These are phyloP conservation scores for Asterochloris sp. DNA, from an alignment of 139 green algal genomes.

Conservation along the genomic window DNA sequence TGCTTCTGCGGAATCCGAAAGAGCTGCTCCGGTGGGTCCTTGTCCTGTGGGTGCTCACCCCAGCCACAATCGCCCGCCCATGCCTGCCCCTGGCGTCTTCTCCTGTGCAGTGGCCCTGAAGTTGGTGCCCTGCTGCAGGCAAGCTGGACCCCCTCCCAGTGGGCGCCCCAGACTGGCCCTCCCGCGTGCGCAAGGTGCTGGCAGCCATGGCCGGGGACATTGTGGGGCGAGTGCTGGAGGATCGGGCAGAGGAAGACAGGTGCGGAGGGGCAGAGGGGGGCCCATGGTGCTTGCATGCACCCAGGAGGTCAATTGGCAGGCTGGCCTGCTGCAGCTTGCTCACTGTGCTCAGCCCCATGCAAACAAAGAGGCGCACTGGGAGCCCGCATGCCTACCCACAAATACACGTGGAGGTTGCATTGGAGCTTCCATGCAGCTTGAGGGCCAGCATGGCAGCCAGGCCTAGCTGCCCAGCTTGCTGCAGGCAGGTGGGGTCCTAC, in stretches of 20 bases:
- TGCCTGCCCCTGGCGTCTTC: background rate
- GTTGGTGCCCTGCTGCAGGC: background rate
- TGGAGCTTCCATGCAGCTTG: background rate
- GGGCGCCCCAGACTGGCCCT: constrained; percentile 23
- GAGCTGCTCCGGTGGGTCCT: background rate
- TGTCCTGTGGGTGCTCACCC: background rate
- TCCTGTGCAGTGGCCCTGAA: background rate
- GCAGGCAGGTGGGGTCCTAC: too few relatives aligned
- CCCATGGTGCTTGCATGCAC: too few relatives aligned
- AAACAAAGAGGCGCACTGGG: background rate
- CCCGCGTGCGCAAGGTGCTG: constrained; percentile 34
- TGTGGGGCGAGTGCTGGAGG: constrained; percentile 33
- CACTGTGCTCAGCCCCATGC: background rate
- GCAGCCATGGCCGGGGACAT: constrained; percentile 44
- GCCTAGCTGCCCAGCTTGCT: too few relatives aligned
- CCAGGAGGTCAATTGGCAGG: too few relatives aligned
- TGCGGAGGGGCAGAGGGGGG: background rate
- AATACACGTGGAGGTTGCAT: background rate
- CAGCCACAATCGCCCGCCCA: background rate
- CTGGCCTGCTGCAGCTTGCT: background rate
- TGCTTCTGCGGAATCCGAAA: background rate
- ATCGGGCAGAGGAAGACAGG: constrained; percentile 5
- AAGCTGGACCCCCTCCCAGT: constrained; percentile 39
- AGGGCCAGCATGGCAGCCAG: background rate
- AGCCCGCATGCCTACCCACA: background rate